Evolutionary conservation across 441 rosid genomes (phyloP), one percentile per base, ranked within the genome.

Genomic region (Pelargonium hybrid): DNA sequence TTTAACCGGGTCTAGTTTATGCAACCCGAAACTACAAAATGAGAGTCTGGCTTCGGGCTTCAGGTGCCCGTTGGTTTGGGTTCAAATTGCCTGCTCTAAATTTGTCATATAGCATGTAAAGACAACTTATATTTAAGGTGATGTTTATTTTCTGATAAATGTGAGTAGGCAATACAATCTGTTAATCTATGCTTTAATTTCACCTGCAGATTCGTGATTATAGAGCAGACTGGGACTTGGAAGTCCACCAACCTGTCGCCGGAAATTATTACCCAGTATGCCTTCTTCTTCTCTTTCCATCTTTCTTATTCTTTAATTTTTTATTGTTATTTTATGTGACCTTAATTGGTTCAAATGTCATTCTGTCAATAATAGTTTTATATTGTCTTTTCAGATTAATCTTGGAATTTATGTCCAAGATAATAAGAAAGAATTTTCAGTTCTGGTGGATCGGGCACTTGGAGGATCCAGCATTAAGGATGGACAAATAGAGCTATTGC

Each of bases 211-310:
- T 94, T 81, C 93, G 97, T 76, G 96, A 94, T 79, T 89, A 88
- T 78, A 85, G 99, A 79, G 57, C 86, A 34, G 99, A 94, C 78
- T 94, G 99, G 99, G 74, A 90, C 73, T 87, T 94, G 71, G 85
- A 94, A 84, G 99, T 94, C 77, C 79, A 86, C 84, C 90, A 94
- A 82, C 99, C 96, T 25, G 84, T 84, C 41, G 94, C 98, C 71
- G 99, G 97, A 82, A 94, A 94, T 75, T 94, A 94, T 80, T 94
- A 94, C 77, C 99, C 98, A 13, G 99, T 92, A 87, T 75, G 88
- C 81, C 78, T 67, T 21, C 25, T 62, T n/a, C n/a, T n/a, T n/a
- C n/a, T n/a, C 64, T 15, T 54, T 37, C 23, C 23, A n/a, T 54
- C 6, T 15, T 10, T 17, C 23, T 5, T 54, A 5, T 54, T 54